phyloP scores from a whole-genome alignment of 192 early-diverging fungal species.

The Coemansia nantahalensis region DNA sequence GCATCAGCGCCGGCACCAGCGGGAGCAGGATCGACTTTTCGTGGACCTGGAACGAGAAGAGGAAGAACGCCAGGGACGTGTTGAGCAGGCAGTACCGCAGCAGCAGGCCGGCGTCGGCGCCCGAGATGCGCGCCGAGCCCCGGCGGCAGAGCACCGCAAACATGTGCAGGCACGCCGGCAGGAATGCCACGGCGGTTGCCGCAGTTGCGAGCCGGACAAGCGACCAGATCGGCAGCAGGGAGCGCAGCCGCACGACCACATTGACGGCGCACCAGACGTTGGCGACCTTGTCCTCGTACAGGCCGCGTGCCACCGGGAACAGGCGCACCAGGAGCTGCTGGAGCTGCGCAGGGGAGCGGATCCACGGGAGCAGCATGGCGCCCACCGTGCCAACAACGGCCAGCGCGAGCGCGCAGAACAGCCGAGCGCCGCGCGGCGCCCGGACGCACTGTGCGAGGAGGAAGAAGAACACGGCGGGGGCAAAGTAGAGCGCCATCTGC shows the following conservation, averaged over 20 bases:
- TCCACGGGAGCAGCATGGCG: conserved; percentile 67
- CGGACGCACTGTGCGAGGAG: conserved; percentile 74
- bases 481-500: conserved; percentile 96
- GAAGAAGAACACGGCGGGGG: conserved; percentile 87
- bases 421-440: conserved; percentile 6
- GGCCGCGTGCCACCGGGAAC: conserved; percentile 89
- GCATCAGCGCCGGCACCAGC: conserved; percentile 67
- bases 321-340: conserved; percentile 78
- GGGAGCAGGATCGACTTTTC: conserved; percentile 96
- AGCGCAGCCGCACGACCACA: conserved; percentile 77
- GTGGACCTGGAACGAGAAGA: conserved; percentile 98
- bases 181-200: conserved; percentile 64
- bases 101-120: conserved; percentile 9
- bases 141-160: conserved; percentile 54
- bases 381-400: conserved; percentile 72
- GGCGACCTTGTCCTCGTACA: conserved; percentile 99
- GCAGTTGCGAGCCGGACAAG: conserved; percentile 68
- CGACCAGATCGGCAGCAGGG: conserved; percentile 57
- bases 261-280: conserved; percentile 96
- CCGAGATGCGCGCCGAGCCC: background rate
- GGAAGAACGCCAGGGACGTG: conserved; percentile 85
- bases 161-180: conserved; percentile 72
- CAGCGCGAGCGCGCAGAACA: conserved; percentile 69
- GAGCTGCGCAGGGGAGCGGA: conserved; percentile 59
- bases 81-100: conserved; percentile 74